Percentiles rank a stretch among this genome's conserved stretches.
phyloP scores from a whole-genome alignment of 768 basidiomycete genomes.

The Xanthoconium stramineum region DNA sequence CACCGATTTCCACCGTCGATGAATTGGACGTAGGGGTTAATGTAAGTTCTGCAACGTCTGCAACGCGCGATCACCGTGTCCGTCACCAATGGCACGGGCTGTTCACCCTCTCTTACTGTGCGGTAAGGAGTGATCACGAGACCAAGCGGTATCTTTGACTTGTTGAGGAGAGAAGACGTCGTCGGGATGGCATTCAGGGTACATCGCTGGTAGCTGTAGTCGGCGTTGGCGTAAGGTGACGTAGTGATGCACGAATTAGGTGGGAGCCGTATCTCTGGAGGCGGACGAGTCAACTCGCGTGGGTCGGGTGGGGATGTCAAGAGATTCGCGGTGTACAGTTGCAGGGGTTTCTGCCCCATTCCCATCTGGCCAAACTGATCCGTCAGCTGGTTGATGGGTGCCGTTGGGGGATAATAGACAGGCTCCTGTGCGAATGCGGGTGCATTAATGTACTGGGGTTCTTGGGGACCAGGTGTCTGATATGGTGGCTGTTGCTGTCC shows the following conservation, averaged over 20 bases:
- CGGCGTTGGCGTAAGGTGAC: slow-evolving; percentile 77
- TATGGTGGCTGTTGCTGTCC: slow-evolving; percentile 57
- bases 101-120: slow-evolving; percentile 77
- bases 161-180: slow-evolving; percentile 79
- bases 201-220: slow-evolving; percentile 86
- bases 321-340: slow-evolving; percentile 85
- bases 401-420: slow-evolving; percentile 35
- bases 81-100: slow-evolving; percentile 82
- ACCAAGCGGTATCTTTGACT: slow-evolving; percentile 88
- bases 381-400: slow-evolving; percentile 58
- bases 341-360: slow-evolving; percentile 74
- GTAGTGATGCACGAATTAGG: slow-evolving; percentile 79
- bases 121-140: slow-evolving; percentile 90
- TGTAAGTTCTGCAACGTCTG: slow-evolving; percentile 93
- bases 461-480: slow-evolving; percentile 44
- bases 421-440: slow-evolving; percentile 45
- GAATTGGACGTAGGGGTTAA: slow-evolving; percentile 96
- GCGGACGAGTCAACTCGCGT: slow-evolving; percentile 70
- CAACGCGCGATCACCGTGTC: slow-evolving; percentile 97
- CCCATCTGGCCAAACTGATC: slow-evolving; percentile 92
- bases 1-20: slow-evolving; percentile 95
- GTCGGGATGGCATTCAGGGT: slow-evolving; percentile 94
- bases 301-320: slow-evolving; percentile 93
- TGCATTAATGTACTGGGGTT: slow-evolving; percentile 44
- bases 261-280: slow-evolving; percentile 88